phyloP scores from a whole-genome alignment of 2,329 filamentous ascomycete genomes.

The Penicillium crustosum region DNA sequence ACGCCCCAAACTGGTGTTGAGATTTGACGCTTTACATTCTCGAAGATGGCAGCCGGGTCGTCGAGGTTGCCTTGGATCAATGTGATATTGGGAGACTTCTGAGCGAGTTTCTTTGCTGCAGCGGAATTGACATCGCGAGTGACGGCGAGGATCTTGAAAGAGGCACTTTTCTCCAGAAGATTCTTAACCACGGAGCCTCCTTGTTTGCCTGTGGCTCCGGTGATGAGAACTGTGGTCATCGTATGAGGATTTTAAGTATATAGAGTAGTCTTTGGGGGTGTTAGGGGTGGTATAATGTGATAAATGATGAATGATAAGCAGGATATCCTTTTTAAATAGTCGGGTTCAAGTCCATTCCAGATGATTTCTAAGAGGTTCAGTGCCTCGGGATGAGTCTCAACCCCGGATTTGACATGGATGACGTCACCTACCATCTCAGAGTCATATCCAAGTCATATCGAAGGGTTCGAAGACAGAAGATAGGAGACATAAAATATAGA shows the following conservation, averaged over 20 bases:
- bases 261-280: too few relatives aligned
- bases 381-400: background rate
- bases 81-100: slow-evolving; percentile 49
- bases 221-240: slow-evolving; percentile 34
- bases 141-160: slow-evolving; percentile 58
- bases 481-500: background rate
- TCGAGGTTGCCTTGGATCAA: slow-evolving; percentile 61
- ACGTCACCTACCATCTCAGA: background rate
- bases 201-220: slow-evolving; percentile 46
- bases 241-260: background rate
- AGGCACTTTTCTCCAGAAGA: slow-evolving; percentile 29
- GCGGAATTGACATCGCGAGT: slow-evolving; percentile 56
- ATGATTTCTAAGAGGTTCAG: too few relatives aligned
- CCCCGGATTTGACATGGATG: background rate
- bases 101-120: slow-evolving; percentile 44
- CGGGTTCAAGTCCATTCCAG: background rate
- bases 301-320: background rate
- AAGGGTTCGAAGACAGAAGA: background rate
- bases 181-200: slow-evolving; percentile 37
- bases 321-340: background rate
- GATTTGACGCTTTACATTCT: slow-evolving; percentile 41
- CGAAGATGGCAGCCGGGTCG: slow-evolving; percentile 53
- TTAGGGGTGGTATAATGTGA: background rate
- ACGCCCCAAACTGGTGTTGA: slow-evolving; percentile 56
- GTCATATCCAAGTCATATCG: background rate